Conservation (phyloP, 306 rosid species). For the Prunus kanzakura region DNA sequence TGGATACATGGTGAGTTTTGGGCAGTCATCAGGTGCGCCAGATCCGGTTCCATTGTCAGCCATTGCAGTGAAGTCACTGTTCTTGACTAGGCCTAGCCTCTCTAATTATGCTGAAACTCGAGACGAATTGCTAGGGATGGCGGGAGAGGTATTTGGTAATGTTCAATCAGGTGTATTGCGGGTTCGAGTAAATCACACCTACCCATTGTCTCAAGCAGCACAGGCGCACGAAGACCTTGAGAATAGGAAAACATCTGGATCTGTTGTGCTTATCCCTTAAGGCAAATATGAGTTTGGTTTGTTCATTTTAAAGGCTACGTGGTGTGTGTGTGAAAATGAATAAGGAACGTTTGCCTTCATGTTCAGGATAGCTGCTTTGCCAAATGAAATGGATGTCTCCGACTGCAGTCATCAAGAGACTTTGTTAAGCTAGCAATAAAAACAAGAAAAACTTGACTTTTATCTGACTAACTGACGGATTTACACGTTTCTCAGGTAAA, state of each 20-base stretch:
- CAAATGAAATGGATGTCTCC: too few relatives aligned
- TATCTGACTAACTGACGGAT: slow-evolving; percentile 7
- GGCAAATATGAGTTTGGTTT: background rate
- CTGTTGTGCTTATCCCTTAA: slow-evolving; percentile 72
- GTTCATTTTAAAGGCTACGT: background rate
- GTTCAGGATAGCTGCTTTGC: too few relatives aligned
- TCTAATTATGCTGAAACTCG: slow-evolving; percentile 56
- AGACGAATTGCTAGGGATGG: slow-evolving; percentile 61
- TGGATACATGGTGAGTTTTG: slow-evolving; percentile 81
- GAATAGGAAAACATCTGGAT: slow-evolving; percentile 73
- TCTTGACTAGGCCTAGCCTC: slow-evolving; percentile 76
- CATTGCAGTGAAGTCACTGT: slow-evolving; percentile 60
- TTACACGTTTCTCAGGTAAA: slow-evolving; percentile 41
- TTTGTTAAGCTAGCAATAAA: too few relatives aligned
- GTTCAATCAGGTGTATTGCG: slow-evolving; percentile 53
- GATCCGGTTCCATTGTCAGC: slow-evolving; percentile 83
- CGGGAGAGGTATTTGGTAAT: slow-evolving; percentile 68
- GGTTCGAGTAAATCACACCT: slow-evolving; percentile 78
- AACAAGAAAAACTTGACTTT: background rate
- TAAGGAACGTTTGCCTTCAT: background rate
- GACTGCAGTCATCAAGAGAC: too few relatives aligned
- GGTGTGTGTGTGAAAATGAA: background rate
- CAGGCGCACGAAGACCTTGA: slow-evolving; percentile 83
- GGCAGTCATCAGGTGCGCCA: slow-evolving; percentile 84
- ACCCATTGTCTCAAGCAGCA: slow-evolving; percentile 73